Conservation (phyloP, 1,284 basidiomycete genomes). For the Cutaneotrichosporon mucoides region DNA sequence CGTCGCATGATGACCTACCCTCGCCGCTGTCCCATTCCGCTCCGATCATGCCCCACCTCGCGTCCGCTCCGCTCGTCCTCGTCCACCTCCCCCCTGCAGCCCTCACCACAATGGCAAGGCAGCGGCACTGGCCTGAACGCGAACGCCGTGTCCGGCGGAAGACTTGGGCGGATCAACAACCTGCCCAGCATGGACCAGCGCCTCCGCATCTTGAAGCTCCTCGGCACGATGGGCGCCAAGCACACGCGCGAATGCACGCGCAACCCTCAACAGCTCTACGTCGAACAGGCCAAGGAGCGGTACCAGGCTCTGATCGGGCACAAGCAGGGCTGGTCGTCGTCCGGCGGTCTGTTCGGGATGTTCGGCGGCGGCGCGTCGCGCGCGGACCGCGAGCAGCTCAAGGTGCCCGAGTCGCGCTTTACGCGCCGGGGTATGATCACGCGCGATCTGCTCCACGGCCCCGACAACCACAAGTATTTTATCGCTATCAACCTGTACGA, state of each 20-base stretch:
- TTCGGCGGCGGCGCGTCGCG: slow-evolving; percentile 30
- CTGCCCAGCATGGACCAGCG: slow-evolving; percentile 72
- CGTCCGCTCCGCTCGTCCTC: too few species aligned
- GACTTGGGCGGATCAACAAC: slow-evolving; percentile 9
- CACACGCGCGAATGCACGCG: slow-evolving; percentile 87
- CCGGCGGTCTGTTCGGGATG: slow-evolving; percentile 58
- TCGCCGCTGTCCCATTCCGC: too few species aligned
- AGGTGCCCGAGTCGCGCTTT: slow-evolving; percentile 14
- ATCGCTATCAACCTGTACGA: slow-evolving; percentile 97
- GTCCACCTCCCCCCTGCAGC: background rate
- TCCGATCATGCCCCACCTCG: too few species aligned
- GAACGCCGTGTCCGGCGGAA: background rate
- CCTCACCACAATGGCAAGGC: slow-evolving; percentile 1
- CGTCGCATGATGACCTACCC: too few species aligned
- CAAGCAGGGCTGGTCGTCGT: slow-evolving; percentile 55
- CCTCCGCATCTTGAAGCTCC: slow-evolving; percentile 72
- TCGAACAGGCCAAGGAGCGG: slow-evolving; percentile 74
- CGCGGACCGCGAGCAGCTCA: slow-evolving; percentile 23
- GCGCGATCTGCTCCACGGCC: slow-evolving; percentile 35
- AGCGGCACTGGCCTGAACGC: background rate
- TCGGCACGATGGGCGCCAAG: slow-evolving; percentile 78
- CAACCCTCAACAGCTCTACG: slow-evolving; percentile 73
- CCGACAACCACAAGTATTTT: slow-evolving; percentile 80
- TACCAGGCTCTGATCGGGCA: slow-evolving; percentile 78
- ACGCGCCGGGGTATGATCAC: slow-evolving; percentile 46